Percentiles rank a stretch among this genome's conserved stretches.
Evolutionary conservation across 331 rosid genomes (phyloP).

Genomic region (Dryas integrifolia): DNA sequence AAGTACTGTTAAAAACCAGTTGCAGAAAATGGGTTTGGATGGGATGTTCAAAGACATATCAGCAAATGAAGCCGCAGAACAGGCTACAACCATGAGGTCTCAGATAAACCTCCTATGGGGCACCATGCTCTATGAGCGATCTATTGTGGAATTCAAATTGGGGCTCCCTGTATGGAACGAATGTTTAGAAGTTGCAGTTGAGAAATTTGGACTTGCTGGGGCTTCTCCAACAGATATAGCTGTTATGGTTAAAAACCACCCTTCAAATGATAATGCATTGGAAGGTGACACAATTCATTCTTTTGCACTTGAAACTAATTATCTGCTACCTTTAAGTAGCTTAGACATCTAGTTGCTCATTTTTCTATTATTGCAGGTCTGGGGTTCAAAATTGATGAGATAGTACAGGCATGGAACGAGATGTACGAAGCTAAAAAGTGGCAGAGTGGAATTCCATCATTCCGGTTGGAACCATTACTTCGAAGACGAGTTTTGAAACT

Average conservation of each 20-base stretch:
- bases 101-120: conserved; percentile 86
- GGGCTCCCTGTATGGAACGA: conserved; percentile 72
- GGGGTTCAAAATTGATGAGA: conserved; percentile 70
- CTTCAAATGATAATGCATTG: conserved; percentile 51
- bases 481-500: conserved; percentile 62
- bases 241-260: conserved; percentile 69
- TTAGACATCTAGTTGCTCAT: conserved; percentile 4
- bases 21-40: conserved; percentile 51
- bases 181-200: conserved; percentile 59
- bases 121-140: conserved; percentile 87
- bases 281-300: conserved; percentile 45
- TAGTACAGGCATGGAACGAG: conserved; percentile 74
- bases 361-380: conserved; percentile 43
- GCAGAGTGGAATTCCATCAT: conserved; percentile 63
- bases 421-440: conserved; percentile 72
- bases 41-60: conserved; percentile 43
- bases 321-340: not conserved
- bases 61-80: conserved; percentile 49
- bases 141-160: conserved; percentile 71
- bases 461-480: conserved; percentile 73
- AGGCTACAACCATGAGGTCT: conserved; percentile 57
- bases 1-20: conserved; percentile 29
- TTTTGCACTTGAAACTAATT: conserved; percentile 10
- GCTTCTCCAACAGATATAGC: conserved; percentile 74
- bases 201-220: conserved; percentile 81